A percentile compares a stretch with the other conserved stretches of the same genome.
Conservation (phyloP, 1,139 yeast genomes). For the Meyerozyma smithsonii region DNA sequence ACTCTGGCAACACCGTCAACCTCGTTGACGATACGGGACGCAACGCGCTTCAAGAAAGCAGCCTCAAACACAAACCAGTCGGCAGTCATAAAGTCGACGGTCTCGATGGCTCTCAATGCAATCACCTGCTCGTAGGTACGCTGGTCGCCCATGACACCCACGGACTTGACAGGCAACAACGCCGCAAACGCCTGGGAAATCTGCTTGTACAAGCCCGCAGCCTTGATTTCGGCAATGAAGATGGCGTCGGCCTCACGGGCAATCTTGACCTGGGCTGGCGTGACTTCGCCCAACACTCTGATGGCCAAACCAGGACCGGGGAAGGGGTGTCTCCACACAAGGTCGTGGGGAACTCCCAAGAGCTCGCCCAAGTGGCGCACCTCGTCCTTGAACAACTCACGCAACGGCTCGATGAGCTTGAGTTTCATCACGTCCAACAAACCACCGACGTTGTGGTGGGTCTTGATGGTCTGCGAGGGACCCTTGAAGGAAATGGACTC, state of each 20-base stretch:
- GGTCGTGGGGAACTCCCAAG: constrained; percentile 91
- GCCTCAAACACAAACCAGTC: constrained; percentile 98
- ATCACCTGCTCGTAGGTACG: constrained; percentile 98
- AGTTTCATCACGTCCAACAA: constrained; percentile 95
- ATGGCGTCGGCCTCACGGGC: constrained; percentile 97
- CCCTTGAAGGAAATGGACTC: constrained; percentile 99
- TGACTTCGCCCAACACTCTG: constrained; percentile 95
- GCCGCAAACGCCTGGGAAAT: constrained; percentile 98
- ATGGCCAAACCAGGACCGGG: constrained; percentile 99
- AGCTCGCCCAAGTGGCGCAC: constrained; percentile 94
- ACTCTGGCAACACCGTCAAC: constrained; percentile 99
- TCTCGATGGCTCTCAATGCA: constrained; percentile 97
- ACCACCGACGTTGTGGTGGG: constrained; percentile 99
- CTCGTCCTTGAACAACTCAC: constrained; percentile 98
- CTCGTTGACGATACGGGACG: constrained; percentile 96
- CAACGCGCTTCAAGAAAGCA: constrained; percentile 84
- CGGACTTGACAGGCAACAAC: constrained; percentile 93
- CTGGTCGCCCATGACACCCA: constrained; percentile 99
- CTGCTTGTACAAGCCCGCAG: constrained; percentile 86
- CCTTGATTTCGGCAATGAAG: constrained; percentile 90
- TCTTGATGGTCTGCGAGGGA: constrained; percentile 98
- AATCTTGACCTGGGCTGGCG: constrained; percentile 85
- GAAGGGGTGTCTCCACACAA: constrained; percentile 99
- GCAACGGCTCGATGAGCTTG: constrained; percentile 95
- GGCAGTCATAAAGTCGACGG: constrained; percentile 98